Conservation (phyloP, 768 basidiomycete species). For the Russula foetens region DNA sequence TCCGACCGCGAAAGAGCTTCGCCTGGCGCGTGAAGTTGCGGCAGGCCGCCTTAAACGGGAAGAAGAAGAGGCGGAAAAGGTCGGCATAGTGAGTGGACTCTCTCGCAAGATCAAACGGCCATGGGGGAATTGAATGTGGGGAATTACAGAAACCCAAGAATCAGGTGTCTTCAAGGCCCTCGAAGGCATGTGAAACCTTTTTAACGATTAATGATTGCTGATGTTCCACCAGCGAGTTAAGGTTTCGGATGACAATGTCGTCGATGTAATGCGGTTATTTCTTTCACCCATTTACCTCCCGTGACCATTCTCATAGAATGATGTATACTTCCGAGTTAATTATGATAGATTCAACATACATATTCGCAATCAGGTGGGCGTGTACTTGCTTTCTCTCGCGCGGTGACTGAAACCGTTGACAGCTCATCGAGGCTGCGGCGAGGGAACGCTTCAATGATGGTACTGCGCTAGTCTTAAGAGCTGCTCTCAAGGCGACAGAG, state of each 20-base stretch:
- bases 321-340: constrained; percentile 79
- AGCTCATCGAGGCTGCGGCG: constrained; percentile 76
- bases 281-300: background rate
- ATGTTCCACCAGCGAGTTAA: constrained; percentile 33
- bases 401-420: constrained; percentile 16
- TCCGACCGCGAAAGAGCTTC: constrained; percentile 72
- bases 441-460: constrained; percentile 73
- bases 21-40: constrained; percentile 62
- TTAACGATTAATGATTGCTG: background rate
- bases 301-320: constrained; percentile 37
- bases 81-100: constrained; percentile 52
- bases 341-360: constrained; percentile 81
- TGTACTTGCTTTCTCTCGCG: background rate
- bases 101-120: background rate
- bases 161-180: constrained; percentile 36
- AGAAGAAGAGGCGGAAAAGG: constrained; percentile 64
- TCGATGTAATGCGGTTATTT: constrained; percentile 44
- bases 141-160: constrained; percentile 52
- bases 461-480: constrained; percentile 63
- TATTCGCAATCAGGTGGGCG: constrained; percentile 73
- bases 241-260: constrained; percentile 44
- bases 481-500: constrained; percentile 64
- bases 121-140: constrained; percentile 3
- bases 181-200: constrained; percentile 41
- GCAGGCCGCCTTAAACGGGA: constrained; percentile 55